A percentile compares a stretch with the other conserved stretches of the same genome.
Evolutionary conservation across 768 basidiomycete genomes (phyloP).

Genomic region (Phaeolepiota aurea): DNA sequence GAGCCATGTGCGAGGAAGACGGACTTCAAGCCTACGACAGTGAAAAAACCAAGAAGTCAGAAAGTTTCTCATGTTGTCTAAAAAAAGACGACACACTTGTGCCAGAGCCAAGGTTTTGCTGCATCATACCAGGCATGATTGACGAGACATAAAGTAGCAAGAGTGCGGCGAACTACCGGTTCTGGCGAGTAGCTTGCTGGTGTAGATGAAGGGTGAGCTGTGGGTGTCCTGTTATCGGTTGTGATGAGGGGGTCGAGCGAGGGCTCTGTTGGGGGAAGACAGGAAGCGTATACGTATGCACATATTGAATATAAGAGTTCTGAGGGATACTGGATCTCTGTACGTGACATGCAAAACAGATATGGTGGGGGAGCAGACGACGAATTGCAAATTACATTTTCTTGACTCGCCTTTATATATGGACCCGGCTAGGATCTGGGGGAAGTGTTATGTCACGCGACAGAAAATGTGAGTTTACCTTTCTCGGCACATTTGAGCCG

Average conservation of each 20-base stretch:
- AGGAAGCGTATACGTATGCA: conserved; percentile 58
- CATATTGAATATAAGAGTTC: conserved; percentile 72
- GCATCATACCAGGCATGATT: conserved; percentile 73
- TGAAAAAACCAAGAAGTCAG: not conserved
- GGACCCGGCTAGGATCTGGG: too few relatives aligned
- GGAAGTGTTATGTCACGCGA: too few relatives aligned
- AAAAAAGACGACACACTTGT: conserved; percentile 28
- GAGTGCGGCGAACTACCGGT: conserved; percentile 50
- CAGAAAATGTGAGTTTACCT: too few relatives aligned
- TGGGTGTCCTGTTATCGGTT: conserved; percentile 41
- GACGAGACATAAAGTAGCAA: conserved; percentile 68
- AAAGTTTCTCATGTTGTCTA: not conserved
- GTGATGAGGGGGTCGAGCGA: conserved; percentile 67
- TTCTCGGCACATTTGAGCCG: too few relatives aligned
- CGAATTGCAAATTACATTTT: not conserved
- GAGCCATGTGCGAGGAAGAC: conserved; percentile 80
- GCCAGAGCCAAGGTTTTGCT: conserved; percentile 87
- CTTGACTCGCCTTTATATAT: too few relatives aligned
- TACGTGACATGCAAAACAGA: not conserved
- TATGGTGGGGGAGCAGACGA: not conserved
- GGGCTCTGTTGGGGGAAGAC: conserved; percentile 42
- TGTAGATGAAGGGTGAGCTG: conserved; percentile 62
- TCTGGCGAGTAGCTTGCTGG: conserved; percentile 69
- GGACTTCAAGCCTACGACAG: conserved; percentile 52
- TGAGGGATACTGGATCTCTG: conserved; percentile 45